These are phyloP conservation scores for Colletotrichum sp. DNA, from an alignment of 2,329 filamentous ascomycete genomes.

Conservation along the genomic window DNA sequence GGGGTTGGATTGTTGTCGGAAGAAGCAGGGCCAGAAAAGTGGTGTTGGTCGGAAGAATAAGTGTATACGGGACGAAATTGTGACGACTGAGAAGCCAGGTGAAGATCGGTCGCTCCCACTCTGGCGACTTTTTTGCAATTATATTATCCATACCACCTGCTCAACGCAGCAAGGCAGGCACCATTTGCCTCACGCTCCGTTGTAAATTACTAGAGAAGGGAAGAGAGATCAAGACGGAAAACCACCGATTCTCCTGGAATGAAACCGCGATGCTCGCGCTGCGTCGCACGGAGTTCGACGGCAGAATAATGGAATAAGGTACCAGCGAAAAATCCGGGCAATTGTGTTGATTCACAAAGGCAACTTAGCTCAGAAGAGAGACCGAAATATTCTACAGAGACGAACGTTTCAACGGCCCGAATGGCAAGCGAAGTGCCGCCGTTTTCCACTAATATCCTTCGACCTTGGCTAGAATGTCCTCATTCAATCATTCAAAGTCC, in stretches of 20 bases:
- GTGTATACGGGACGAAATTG: background rate
- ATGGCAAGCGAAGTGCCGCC: background rate
- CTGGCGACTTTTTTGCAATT: background rate
- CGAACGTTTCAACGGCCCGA: background rate
- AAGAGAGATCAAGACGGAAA: background rate
- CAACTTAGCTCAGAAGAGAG: background rate
- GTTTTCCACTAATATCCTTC: background rate
- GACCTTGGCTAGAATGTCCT: background rate
- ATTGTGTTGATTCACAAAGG: background rate
- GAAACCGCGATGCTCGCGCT: background rate
- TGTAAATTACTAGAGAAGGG: background rate
- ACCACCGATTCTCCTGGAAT: background rate
- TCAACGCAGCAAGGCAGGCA: background rate
- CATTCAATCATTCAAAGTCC: background rate
- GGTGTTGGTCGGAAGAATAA: background rate
- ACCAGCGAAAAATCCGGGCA: background rate
- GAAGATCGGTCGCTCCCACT: background rate
- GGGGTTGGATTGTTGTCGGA: background rate
- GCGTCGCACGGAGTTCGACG: background rate
- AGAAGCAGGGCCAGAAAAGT: background rate
- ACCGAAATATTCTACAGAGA: background rate
- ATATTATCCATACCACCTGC: background rate
- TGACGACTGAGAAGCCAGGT: background rate
- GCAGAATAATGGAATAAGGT: background rate
- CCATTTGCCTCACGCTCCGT: background rate